A percentile compares a stretch with the other conserved stretches of the same genome.
These are phyloP conservation scores for Colletotrichum caudatum DNA, from an alignment of 2,329 filamentous ascomycete genomes.

Conservation along the genomic window DNA sequence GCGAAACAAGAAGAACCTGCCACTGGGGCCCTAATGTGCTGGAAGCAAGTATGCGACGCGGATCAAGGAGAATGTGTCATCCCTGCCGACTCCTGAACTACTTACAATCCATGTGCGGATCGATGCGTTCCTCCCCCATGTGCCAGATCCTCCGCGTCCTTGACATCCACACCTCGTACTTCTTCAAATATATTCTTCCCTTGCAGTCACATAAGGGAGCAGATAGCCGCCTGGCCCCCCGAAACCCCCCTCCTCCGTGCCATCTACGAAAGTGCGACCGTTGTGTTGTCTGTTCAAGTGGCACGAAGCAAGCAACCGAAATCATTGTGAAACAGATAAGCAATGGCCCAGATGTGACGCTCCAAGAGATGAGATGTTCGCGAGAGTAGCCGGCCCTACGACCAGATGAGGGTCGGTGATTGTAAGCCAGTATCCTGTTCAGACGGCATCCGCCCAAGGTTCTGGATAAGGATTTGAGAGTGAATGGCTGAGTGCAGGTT, in stretches of 20 bases:
- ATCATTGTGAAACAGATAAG: slow-evolving; percentile 24
- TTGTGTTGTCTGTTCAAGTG: slow-evolving; percentile 21
- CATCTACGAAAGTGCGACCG: slow-evolving; percentile 20
- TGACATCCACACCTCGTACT: background rate
- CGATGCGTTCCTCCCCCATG: slow-evolving; percentile 5
- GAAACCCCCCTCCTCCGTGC: background rate
- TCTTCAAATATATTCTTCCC: background rate
- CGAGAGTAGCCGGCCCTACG: background rate
- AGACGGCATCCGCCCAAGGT: background rate
- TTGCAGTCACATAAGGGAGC: background rate
- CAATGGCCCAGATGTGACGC: background rate
- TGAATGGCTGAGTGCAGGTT: background rate
- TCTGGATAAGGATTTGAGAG: background rate
- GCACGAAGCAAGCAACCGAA: slow-evolving; percentile 20
- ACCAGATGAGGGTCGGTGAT: background rate
- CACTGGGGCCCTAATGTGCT: background rate
- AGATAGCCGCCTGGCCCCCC: slow-evolving; percentile 8
- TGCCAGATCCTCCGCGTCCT: slow-evolving; percentile 1
- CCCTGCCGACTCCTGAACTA: slow-evolving; percentile 18
- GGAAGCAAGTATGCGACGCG: slow-evolving; percentile 7
- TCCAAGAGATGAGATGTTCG: background rate
- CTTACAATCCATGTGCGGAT: slow-evolving; percentile 16
- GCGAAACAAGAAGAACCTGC: background rate
- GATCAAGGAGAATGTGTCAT: slow-evolving; percentile 16
- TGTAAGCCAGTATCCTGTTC: background rate